Base-by-base conservation (phyloP, 2,329 filamentous ascomycete species). In the Aspergillus eucalypticola region DNA sequence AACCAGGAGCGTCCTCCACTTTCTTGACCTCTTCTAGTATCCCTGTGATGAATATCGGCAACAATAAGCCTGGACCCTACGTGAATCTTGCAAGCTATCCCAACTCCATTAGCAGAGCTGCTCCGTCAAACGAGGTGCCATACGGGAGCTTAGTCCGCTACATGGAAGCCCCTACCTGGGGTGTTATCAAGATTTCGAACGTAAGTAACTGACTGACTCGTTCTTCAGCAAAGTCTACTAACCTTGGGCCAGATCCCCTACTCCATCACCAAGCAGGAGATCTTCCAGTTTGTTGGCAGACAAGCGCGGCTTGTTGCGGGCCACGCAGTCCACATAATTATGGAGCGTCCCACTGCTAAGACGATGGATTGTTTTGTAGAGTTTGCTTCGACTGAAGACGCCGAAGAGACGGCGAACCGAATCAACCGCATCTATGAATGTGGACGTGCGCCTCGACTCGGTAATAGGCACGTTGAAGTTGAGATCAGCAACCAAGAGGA, bases 331-430 rank as follows among this genome's bases (percentile, higher is more conserved):
- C 83, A 85, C 64, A 83, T 85, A 62, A 81, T 84, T 59, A 84
- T 85, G 82, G 83, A 85, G 62, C 81, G 82, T 21, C 78, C 80
- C 21, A 83, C 82, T n/a, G 82, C 80, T 17, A 85, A 84, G 73
- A 84, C 83, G 1, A 82, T 82, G 77, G 82, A 84, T 55, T 81
- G 77, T 60, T 85, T 76, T 64, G 75, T 83, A 41, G 83, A 85
- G 58, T 76, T 84, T 38, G 55, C 66, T 3, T 72, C 68, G 5
- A 41, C 56, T 1, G 58, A 60, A 8, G 78, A 80, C 64, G 83
- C 82, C 0, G 56, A 71, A 15, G 68, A 70, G 11, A 69, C 76
- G 3, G 71, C 78, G 8, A 64, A 70, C 10, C 75, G 76, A 42
- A 73, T 79, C 56, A 74, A 75, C 17, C 68, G 71, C 15, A 59